Evolutionary conservation across 2,329 filamentous ascomycete species (phyloP), one percentile per base, ranked within the genome.

Genomic region (Tolypocladium sp.): DNA sequence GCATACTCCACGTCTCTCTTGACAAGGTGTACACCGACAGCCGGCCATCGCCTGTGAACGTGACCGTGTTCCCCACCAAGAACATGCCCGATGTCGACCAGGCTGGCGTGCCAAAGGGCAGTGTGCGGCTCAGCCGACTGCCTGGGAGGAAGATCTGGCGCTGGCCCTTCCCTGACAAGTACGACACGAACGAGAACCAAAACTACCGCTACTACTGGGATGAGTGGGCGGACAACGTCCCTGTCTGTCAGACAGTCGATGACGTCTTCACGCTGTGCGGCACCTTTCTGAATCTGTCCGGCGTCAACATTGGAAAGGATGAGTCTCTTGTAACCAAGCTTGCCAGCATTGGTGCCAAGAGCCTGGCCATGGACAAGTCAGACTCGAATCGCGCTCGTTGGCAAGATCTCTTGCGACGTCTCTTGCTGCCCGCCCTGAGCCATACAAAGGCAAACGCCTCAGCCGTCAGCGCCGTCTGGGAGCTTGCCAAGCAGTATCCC

Each of bases 161-260:
- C 62, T 97, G 93, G 93, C 89, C 92, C 5, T 88, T 89, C 66
- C 85, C 91, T 6, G 92, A 96, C 66, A 87, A 85, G 64, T 82
- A 82, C 63, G 90, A 94, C 67, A 85, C 85, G 33, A 87, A 86
- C 58, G 90, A 92, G 65, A 87, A 87, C 25, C 81, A 82, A n/a
- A 84, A 89, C 57, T 97, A 97, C 71, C 85, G 89, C 40, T 97
- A 95, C 70, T 99, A 99, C 73, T 97, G 94, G 87, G 92, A 96
- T 60, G 94, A 97, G 66, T 99, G 94, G 94, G 82, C 87, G 2
- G 93, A 97, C 73, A 96, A 94, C 63, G 82, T 99, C 53, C 95
- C 94, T 0, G 77, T 96, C 25, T 99, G 94, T 69, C 92, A 96
- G 70, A 89, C 81, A 2, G 85, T 96, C 7, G 91, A 97, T 62